Evolutionary conservation across 73 alveolate genomes (phyloP).

Genomic region (Uronychia binucleata): DNA sequence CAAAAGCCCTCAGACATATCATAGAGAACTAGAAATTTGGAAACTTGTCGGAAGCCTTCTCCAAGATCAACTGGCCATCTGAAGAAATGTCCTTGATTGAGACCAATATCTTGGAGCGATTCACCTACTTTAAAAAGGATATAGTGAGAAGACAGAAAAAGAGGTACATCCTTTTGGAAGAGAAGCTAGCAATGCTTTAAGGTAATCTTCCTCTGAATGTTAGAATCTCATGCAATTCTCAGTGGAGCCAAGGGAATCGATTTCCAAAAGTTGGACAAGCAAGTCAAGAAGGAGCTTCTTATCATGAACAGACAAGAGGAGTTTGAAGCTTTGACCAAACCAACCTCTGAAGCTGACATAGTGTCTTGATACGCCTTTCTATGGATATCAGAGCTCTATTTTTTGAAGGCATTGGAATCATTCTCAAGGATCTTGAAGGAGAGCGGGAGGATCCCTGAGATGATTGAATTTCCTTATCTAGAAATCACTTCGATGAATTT

Average conservation of each 20-base stretch:
- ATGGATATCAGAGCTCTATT: neutral
- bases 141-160: constrained; percentile 46
- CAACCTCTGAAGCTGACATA: neutral
- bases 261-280: neutral
- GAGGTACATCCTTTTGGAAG: constrained; percentile 54
- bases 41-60: constrained; percentile 34
- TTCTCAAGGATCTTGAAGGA: neutral
- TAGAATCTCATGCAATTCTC: constrained; percentile 24
- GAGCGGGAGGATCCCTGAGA: neutral
- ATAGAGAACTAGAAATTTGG: constrained; percentile 68
- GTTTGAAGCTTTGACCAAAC: neutral
- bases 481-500: constrained; percentile 29
- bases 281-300: neutral
- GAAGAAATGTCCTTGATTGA: constrained; percentile 33
- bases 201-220: constrained; percentile 15
- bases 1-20: constrained; percentile 85
- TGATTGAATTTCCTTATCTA: neutral
- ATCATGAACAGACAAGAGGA: neutral
- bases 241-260: constrained; percentile 33
- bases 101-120: constrained; percentile 22
- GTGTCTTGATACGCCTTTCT: neutral
- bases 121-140: constrained; percentile 40
- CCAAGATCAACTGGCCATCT: constrained; percentile 6
- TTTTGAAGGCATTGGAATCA: neutral
- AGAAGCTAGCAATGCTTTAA: constrained; percentile 12